Base-by-base conservation (phyloP, 768 basidiomycete genomes). In the Basidioascus undulatus region DNA sequence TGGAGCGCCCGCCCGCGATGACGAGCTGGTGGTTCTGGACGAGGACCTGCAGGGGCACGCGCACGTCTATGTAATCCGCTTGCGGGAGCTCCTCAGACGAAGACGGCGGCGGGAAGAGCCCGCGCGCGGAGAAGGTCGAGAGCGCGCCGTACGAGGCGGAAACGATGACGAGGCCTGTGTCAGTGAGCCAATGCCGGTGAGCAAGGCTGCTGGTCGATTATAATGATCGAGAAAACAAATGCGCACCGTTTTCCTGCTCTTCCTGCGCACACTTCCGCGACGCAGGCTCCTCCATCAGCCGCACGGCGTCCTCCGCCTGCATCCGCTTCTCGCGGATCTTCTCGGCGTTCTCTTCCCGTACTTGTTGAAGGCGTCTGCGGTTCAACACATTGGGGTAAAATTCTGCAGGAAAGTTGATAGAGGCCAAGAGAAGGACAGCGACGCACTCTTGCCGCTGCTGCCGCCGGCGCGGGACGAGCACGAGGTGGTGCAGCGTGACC, bases 41-140 rank as follows among this genome's bases (percentile, higher is more conserved):
- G 18, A 86, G 62, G 16, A 77, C 72, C 60, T 86, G 83, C 38
- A 87, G 54, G 6, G 83, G 70, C 32, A 78, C 62, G 37, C 39
- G 35, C 2, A 19, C 8, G 15, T n/a, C n/a, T n/a, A n/a, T n/a
- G n/a, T n/a, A n/a, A n/a, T n/a, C n/a, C n/a, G n/a, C n/a, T n/a
- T n/a, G n/a, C n/a, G n/a, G n/a, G n/a, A n/a, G n/a, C n/a, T n/a
- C n/a, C n/a, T n/a, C n/a, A n/a, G n/a, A n/a, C n/a, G n/a, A n/a
- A n/a, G n/a, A n/a, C n/a, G n/a, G n/a, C n/a, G n/a, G n/a, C n/a
- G n/a, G n/a, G n/a, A n/a, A n/a, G n/a, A 56, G 43, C 5, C 56
- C 56, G 18, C 49, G 39, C 0, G 47, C 28, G 1, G 57, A 53
- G 41, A 59, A 59, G 3, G 48, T 43, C 1, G 49, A 37, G 21